A percentile compares a stretch with the other conserved stretches of the same genome.
Conservation (phyloP, 805 yeast genomes). For the Monosporozyma aerobia region DNA sequence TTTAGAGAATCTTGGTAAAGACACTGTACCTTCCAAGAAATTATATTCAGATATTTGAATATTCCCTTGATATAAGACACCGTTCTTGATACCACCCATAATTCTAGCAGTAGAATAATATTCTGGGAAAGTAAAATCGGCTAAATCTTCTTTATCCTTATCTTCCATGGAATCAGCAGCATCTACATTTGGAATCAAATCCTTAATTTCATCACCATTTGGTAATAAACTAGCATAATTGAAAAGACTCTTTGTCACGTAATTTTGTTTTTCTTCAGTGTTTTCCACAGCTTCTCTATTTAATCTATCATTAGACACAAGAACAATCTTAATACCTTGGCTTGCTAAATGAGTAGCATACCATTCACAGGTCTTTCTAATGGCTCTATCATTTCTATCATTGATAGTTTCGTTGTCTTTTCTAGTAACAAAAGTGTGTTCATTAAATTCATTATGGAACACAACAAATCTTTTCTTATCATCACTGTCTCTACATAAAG, state of each 20-base stretch:
- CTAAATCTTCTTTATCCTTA: slow-evolving; percentile 16
- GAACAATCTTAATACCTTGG: slow-evolving; percentile 37
- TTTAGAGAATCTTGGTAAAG: slow-evolving; percentile 60
- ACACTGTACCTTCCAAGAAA: slow-evolving; percentile 76
- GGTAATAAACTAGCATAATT: slow-evolving; percentile 67
- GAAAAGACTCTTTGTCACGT: slow-evolving; percentile 47
- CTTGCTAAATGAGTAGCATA: slow-evolving; percentile 53
- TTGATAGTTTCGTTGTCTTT: slow-evolving; percentile 60
- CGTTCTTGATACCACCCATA: slow-evolving; percentile 84
- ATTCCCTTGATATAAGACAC: slow-evolving; percentile 78
- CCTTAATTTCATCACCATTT: slow-evolving; percentile 64
- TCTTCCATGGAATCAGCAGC: slow-evolving; percentile 20
- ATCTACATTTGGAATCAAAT: slow-evolving; percentile 57
- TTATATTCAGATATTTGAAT: slow-evolving; percentile 78
- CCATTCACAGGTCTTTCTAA: slow-evolving; percentile 67
- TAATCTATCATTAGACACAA: slow-evolving; percentile 70
- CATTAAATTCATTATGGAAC: slow-evolving; percentile 85
- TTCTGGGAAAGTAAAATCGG: slow-evolving; percentile 59
- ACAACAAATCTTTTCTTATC: slow-evolving; percentile 74
- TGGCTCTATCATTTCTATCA: slow-evolving; percentile 88
- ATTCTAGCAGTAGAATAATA: slow-evolving; percentile 73
- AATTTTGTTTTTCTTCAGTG: slow-evolving; percentile 27
- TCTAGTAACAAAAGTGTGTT: slow-evolving; percentile 59
- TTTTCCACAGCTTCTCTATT: slow-evolving; percentile 47
- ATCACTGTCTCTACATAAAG: slow-evolving; percentile 49